Evolutionary conservation across 192 early-diverging fungal genomes (phyloP), one percentile per base, ranked within the genome.

Genomic region (Lobosporangium transversale): DNA sequence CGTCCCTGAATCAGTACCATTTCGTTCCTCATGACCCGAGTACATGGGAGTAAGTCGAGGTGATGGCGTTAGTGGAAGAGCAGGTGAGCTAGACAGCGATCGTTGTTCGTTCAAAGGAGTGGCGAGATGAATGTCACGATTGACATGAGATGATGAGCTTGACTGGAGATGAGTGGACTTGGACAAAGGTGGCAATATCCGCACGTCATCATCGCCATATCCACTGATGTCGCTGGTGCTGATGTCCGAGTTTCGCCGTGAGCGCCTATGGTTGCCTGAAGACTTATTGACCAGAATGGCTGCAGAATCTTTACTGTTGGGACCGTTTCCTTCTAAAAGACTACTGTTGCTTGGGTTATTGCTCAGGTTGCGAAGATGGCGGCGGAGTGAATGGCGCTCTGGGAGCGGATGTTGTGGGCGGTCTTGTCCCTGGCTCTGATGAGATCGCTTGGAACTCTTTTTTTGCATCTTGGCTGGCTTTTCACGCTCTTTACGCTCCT

Each of bases 211-310:
- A 48, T 63, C 57, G 29, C 70, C 70, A 43, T 59, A 58, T 26
- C 70, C 62, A 43, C 61, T 73, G n/a, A 56, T 56, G 44, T 66
- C 63, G 27, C 63, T 66, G 23, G 14, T 66, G 58, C 70, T 75
- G 18, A 66, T 42, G 32, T 75, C 70, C 0, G 70, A 75, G 33
- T 60, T 64, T 29, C 63, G 56, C 24, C 70, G 55, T 26, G 56
- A 35, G 3, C 70, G 70, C 37, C 66, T 75, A 17, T 40, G 24
- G 43, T 33, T 53, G 27, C 60, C 53, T 26, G 60, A 6, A 15
- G 36, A 30, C 23, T 50, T 31, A 21, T 36, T 26, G 4, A 14
- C 29, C 31, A 44, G 26, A 20, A 23, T 37, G 18, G 8, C 35
- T 5, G 14, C 29, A 7, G 18, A 21, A n/a, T 33, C 27, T 36